Percentiles rank a stretch among this genome's conserved stretches.
phyloP scores from a whole-genome alignment of 139 green algal species.

The Micractinium sp. region DNA sequence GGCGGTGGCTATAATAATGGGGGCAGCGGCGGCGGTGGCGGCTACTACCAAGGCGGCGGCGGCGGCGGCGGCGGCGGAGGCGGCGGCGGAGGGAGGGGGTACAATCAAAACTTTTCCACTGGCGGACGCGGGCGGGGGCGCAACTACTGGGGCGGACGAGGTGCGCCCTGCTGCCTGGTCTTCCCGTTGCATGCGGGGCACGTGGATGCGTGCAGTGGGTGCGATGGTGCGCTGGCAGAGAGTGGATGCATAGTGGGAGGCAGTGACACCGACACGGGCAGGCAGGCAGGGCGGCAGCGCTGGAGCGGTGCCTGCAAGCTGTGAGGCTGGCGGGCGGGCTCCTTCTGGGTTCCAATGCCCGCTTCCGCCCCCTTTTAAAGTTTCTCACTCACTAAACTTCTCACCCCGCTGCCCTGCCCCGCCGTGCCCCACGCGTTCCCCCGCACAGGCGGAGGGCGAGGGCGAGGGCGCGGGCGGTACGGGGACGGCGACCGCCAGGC shows the following conservation, averaged over 20 bases:
- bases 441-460: constrained; percentile 1
- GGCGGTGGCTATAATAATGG: constrained; percentile 9
- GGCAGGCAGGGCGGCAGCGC: neutral
- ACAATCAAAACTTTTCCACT: constrained; percentile 27
- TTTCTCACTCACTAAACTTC: too few species aligned
- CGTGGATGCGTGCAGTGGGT: too few species aligned
- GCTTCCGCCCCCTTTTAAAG: too few species aligned
- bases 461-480: constrained; percentile 16
- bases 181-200: too few species aligned
- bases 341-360: too few species aligned
- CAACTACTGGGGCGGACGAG: constrained; percentile 34
- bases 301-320: neutral
- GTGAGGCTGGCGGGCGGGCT: too few species aligned
- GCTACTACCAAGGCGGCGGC: constrained; percentile 17
- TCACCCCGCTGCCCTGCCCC: neutral
- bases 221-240: too few species aligned
- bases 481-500: constrained; percentile 5
- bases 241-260: neutral
- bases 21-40: neutral
- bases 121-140: neutral
- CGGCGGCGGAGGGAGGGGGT: constrained; percentile 28
- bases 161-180: constrained; percentile 6
- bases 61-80: constrained; percentile 37
- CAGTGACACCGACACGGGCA: neutral
- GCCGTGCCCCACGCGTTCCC: neutral